Base-by-base conservation (phyloP, 2,329 filamentous ascomycete species). In the Pseudogymnoascus sp. region DNA sequence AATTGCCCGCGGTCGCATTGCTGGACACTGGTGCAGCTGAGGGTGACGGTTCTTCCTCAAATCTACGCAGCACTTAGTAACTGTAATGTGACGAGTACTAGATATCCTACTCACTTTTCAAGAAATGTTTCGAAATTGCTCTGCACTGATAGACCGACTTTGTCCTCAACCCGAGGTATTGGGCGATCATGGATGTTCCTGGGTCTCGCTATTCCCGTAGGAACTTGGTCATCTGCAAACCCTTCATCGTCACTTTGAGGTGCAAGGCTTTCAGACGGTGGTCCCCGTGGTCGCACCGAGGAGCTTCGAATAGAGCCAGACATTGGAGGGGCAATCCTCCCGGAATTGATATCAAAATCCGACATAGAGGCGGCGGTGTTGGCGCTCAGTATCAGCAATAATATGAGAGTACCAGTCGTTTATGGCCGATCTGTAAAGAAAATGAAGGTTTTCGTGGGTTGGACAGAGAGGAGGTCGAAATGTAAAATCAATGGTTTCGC, bases 111-210 rank as follows among this genome's bases (percentile, higher is more conserved):
- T 72, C 74, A 92, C 89, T 82, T 84, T 72, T 95, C 89, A 25
- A 96, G 84, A 72, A 95, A 96, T 67, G 83, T 82, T 75, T 93
- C 88, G 72, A 96, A 95, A 64, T 88, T 85, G 63, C 88, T 81
- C 72, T 91, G 89, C 25, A 93, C 84, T 62, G 88, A 84, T 67
- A 90, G 81, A 66, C 89, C 90, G 60, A 91, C 88, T 64, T 83
- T 83, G 75, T 96, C 91, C 67, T 91, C 87, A 5, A 93, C 89
- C 64, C 84, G 83, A 5, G 89, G 86, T 34, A 95, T 83, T 65
- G 82, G 78, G 46, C 77, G 61, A 78, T 81, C 65, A 77, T 72
- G 23, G 76, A 71, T 63, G 36, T 70, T 73, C 64, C 84, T 78
- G 53, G 77, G 75, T 21, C 79, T 73, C 64, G 83, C 78, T 64